Conservation (phyloP, 495 filamentous ascomycete species). For the Hypoxylon intermedium region DNA sequence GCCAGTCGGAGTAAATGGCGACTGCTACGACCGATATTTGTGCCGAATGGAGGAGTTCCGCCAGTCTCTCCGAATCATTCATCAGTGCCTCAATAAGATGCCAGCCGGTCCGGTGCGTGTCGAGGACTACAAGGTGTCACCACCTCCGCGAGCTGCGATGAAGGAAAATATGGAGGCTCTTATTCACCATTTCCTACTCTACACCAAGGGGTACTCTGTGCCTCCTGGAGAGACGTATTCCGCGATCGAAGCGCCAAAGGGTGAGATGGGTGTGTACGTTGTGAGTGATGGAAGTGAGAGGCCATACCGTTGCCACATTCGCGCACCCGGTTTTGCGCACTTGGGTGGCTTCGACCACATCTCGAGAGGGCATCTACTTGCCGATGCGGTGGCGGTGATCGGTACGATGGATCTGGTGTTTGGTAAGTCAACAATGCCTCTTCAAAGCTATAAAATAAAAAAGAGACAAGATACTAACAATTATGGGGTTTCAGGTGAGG, state of each 20-base stretch:
- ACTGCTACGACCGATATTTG: constrained; percentile 99
- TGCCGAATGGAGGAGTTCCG: constrained; percentile 99
- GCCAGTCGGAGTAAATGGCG: constrained; percentile 92
- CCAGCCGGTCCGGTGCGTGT: constrained; percentile 90
- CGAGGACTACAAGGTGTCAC: constrained; percentile 99
- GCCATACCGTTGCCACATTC: constrained; percentile 97
- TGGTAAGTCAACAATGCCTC: constrained; percentile 46
- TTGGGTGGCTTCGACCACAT: constrained; percentile 93
- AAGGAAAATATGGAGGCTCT: constrained; percentile 99
- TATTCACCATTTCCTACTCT: constrained; percentile 98
- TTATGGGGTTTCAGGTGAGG: constrained; percentile 49
- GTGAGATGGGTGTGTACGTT: constrained; percentile 98
- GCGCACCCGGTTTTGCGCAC: constrained; percentile 96
- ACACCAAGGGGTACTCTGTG: constrained; percentile 96
- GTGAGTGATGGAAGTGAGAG: constrained; percentile 95
- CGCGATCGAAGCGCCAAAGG: constrained; percentile 98
- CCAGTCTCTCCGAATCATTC: constrained; percentile 95
- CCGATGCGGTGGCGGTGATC: constrained; percentile 96
- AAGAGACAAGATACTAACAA: constrained; percentile 16
- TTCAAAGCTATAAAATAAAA: neutral
- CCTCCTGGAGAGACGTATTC: constrained; percentile 99
- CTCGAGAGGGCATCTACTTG: constrained; percentile 86
- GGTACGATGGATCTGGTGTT: constrained; percentile 90
- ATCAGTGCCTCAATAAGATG: constrained; percentile 99
- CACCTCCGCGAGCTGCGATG: constrained; percentile 95